Base-by-base conservation (phyloP, 306 rosid species). In the Myrica gale region DNA sequence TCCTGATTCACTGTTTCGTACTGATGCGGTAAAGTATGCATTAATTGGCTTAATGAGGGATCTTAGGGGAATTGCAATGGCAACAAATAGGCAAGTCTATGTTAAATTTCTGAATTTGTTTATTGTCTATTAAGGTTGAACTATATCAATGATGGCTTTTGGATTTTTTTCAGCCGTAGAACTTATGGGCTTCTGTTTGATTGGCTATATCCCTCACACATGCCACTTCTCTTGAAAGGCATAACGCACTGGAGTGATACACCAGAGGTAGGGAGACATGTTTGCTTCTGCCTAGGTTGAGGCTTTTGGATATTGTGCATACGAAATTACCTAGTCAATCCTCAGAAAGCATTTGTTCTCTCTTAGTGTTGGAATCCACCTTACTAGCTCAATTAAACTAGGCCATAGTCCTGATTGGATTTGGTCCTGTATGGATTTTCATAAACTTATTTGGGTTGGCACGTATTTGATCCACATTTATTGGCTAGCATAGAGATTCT, bases 51-150 rank as follows among this genome's bases (percentile, higher is more conserved):
- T 96, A 86, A 90, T 89, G 99, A 88, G 99, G 87, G 99, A 96
- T 78, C 98, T 96, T 56, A 86, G 98, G 83, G 99, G 99, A 84
- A 96, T 96, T 80, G 87, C 99, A 42, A 92, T 96, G 98, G 98
- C 99, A 58, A 89, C 99, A 82, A 92, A 89, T 77, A 96, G 98
- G 99, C 85, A 83, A 71, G 73, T 76, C 75, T 56, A 54, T 46
- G 32, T 42, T 56, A 55, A 63, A 74, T 70, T 81, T 79, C 67
- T 69, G 52, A 50, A 73, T 67, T 43, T 74, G 52, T 48, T 46
- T 44, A 72, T 48, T 52, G 63, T 76, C 65, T 53, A 13, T 26
- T 23, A 57, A 62, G 15, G 69, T 74, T 41, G 57, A 54, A 71
- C 79, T 74, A 76, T 72, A 58, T 65, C 11, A 75, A 42, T 50